Percentiles rank a stretch among this genome's conserved stretches.
phyloP scores from a whole-genome alignment of 2,329 filamentous ascomycete genomes.

The Balansia obtecta region DNA sequence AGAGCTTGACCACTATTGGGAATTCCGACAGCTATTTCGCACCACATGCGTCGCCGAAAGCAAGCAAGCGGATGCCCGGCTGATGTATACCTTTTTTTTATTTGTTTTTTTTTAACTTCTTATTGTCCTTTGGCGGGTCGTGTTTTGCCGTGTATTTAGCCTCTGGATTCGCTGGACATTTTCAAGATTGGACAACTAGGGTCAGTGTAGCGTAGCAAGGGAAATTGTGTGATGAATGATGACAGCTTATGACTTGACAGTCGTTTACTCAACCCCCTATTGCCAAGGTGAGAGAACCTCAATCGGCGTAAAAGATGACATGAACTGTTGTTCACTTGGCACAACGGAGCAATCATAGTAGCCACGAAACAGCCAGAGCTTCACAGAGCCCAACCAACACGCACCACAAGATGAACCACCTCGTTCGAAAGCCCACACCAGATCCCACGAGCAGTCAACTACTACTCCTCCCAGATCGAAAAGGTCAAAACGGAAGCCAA shows the following conservation, averaged over 20 bases:
- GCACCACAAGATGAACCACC: too few species aligned
- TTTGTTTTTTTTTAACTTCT: background rate
- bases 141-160: background rate
- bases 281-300: too few species aligned
- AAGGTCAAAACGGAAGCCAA: too few species aligned
- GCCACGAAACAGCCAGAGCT: too few species aligned
- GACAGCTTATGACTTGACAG: background rate
- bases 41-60: constrained; percentile 19
- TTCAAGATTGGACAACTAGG: background rate
- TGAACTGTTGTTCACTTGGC: background rate
- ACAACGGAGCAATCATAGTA: too few species aligned
- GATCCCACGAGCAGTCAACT: too few species aligned
- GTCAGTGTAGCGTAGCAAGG: background rate
- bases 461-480: too few species aligned
- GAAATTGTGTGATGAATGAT: background rate
- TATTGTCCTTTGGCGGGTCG: too few species aligned
- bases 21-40: constrained; percentile 32
- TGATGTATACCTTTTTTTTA: background rate
- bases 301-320: too few species aligned
- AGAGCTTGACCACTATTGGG: constrained; percentile 12
- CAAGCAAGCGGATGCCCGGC: constrained; percentile 15
- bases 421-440: too few species aligned
- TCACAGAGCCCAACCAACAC: too few species aligned
- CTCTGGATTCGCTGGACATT: background rate
- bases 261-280: too few species aligned